phyloP scores from a whole-genome alignment of 2,329 filamentous ascomycete species.

The Sclerotinia glacialis region DNA sequence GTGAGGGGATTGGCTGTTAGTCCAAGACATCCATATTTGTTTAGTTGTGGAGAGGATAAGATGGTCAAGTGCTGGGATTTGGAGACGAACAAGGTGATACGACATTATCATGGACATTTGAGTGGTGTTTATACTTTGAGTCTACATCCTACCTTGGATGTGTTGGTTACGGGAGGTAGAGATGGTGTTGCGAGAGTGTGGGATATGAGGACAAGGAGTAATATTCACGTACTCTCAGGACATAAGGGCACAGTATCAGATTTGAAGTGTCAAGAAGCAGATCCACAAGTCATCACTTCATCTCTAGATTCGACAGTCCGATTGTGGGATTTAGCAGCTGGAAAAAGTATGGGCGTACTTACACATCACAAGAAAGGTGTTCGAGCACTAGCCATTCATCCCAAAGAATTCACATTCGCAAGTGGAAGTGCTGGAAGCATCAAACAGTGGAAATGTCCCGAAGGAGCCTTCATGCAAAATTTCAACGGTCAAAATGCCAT shows the following conservation, averaged over 20 bases:
- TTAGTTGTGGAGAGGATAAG: conserved; percentile 97
- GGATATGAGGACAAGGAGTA: conserved; percentile 97
- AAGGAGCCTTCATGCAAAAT: conserved; percentile 98
- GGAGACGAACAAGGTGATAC: conserved; percentile 98
- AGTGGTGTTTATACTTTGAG: conserved; percentile 92
- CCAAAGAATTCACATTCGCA: conserved; percentile 93
- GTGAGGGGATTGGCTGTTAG: conserved; percentile 90
- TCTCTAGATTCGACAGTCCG: conserved; percentile 89
- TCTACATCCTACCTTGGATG: conserved; percentile 91
- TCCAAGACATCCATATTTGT: conserved; percentile 90
- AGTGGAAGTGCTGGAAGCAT: conserved; percentile 88
- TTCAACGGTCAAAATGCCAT: conserved; percentile 96
- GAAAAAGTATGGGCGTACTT: conserved; percentile 91
- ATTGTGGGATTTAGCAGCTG: conserved; percentile 92
- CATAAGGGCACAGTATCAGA: conserved; percentile 90
- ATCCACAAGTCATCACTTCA: conserved; percentile 91
- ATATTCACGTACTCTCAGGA: conserved; percentile 88
- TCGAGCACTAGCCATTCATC: conserved; percentile 77
- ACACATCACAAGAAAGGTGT: conserved; percentile 99
- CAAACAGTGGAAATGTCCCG: conserved; percentile 99
- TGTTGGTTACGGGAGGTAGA: conserved; percentile 89
- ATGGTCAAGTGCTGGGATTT: conserved; percentile 99
- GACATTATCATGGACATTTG: conserved; percentile 95
- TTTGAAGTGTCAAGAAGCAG: conserved; percentile 89
- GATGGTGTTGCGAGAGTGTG: conserved; percentile 94